A percentile compares a stretch with the other conserved stretches of the same genome.
These are phyloP conservation scores for Capsicum pubescens DNA, from an alignment of 257 asterid species.

Conservation along the genomic window DNA sequence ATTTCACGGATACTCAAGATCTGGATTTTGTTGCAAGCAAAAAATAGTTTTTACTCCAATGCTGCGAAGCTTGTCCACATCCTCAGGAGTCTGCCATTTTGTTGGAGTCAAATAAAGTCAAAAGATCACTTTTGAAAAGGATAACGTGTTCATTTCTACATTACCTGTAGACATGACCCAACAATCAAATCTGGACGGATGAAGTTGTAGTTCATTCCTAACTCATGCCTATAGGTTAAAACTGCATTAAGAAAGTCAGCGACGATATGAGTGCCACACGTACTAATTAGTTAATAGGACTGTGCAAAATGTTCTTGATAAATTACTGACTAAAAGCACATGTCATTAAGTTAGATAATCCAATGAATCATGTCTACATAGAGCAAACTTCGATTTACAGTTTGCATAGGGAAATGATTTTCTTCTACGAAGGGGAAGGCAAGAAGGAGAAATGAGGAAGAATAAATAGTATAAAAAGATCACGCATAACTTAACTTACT, in stretches of 20 bases:
- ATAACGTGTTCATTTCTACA: constrained; percentile 3
- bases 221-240: constrained; percentile 88
- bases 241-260: constrained; percentile 46
- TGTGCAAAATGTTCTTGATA: background rate
- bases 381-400: background rate
- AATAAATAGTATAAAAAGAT: background rate
- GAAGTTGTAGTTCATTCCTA: constrained; percentile 94
- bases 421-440: background rate
- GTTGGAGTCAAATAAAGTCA: constrained; percentile 30
- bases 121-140: background rate
- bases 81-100: constrained; percentile 75
- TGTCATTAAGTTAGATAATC: constrained; percentile 13
- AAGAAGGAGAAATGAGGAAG: constrained; percentile 17
- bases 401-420: background rate
- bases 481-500: background rate
- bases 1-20: constrained; percentile 85
- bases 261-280: background rate
- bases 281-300: background rate
- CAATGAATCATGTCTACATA: constrained; percentile 17
- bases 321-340: background rate
- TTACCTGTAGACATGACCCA: constrained; percentile 96
- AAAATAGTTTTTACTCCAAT: constrained; percentile 93
- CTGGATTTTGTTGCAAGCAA: constrained; percentile 88
- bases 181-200: constrained; percentile 90
- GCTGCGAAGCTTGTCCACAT: constrained; percentile 90